Evolutionary conservation across 2,329 filamentous ascomycete species (phyloP).

Genomic region (Sporothrix brasiliensis): DNA sequence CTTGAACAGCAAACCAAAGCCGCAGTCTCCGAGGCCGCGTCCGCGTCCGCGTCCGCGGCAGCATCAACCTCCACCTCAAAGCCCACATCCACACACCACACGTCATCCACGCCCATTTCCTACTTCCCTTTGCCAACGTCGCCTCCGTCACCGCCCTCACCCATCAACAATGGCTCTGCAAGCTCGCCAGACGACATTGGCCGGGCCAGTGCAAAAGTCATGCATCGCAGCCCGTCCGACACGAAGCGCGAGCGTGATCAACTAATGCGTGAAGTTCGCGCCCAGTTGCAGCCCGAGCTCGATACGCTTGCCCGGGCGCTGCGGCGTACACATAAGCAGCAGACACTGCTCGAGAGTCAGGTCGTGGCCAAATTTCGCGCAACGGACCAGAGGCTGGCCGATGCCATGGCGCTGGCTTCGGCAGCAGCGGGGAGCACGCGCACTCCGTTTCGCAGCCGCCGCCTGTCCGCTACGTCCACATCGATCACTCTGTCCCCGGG

Average conservation of each 20-base stretch:
- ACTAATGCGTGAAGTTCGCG: conserved; percentile 62
- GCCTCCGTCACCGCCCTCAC: conserved; percentile 11
- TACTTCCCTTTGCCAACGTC: conserved; percentile 8
- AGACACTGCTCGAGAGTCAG: conserved; percentile 72
- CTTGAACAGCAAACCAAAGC: conserved; percentile 58
- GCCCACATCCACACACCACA: neutral
- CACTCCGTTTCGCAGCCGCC: conserved; percentile 40
- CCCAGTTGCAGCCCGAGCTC: conserved; percentile 74
- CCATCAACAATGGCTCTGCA: neutral
- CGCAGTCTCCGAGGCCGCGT: neutral
- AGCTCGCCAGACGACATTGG: neutral
- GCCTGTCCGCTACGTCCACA: conserved; percentile 39
- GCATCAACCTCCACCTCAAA: conserved; percentile 13
- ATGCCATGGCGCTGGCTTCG: conserved; percentile 74
- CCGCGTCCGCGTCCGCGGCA: neutral
- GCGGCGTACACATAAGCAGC: conserved; percentile 87
- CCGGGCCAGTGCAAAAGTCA: neutral
- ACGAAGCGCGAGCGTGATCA: conserved; percentile 31
- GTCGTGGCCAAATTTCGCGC: conserved; percentile 74
- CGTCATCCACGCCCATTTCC: neutral
- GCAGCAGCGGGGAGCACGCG: conserved; percentile 67
- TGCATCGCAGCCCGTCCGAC: conserved; percentile 36
- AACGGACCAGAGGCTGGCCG: conserved; percentile 71
- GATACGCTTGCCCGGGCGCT: conserved; percentile 88
- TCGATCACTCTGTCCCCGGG: conserved; percentile 39